These are phyloP conservation scores for Epichloe uncinata DNA, from an alignment of 2,329 filamentous ascomycete genomes.

Conservation along the genomic window DNA sequence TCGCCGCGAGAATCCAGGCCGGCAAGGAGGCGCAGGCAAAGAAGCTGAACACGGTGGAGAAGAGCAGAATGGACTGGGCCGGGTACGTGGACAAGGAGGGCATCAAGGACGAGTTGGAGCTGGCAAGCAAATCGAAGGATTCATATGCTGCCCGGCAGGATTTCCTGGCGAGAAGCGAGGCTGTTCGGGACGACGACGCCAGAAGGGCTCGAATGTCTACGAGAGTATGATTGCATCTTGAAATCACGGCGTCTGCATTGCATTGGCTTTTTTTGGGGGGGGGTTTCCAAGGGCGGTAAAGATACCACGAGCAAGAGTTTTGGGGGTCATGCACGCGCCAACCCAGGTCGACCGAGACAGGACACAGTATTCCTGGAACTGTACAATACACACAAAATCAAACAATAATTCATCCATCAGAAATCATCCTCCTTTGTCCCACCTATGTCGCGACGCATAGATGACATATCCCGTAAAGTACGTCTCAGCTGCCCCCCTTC, in stretches of 20 bases:
- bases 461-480: too few species aligned
- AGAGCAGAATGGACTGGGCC: slow-evolving; percentile 62
- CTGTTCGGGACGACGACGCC: slow-evolving; percentile 46
- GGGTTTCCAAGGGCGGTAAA: too few species aligned
- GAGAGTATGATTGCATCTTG: slow-evolving; percentile 11
- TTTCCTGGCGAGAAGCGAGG: slow-evolving; percentile 52
- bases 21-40: slow-evolving; percentile 39
- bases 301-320: too few species aligned
- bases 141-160: slow-evolving; percentile 50
- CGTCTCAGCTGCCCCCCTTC: too few species aligned
- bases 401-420: too few species aligned
- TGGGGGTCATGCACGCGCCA: too few species aligned
- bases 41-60: slow-evolving; percentile 59
- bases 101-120: slow-evolving; percentile 53
- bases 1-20: slow-evolving; percentile 34
- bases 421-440: too few species aligned
- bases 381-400: too few species aligned
- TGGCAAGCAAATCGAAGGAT: slow-evolving; percentile 51
- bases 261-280: not conserved
- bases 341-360: too few species aligned
- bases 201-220: slow-evolving; percentile 37
- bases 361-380: too few species aligned
- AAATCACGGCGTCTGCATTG: not conserved
- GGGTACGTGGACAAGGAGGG: slow-evolving; percentile 59
- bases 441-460: too few species aligned